Evolutionary conservation across 139 green algal species (phyloP), one percentile per base, ranked within the genome.

Genomic region (Coelastrella sp.): DNA sequence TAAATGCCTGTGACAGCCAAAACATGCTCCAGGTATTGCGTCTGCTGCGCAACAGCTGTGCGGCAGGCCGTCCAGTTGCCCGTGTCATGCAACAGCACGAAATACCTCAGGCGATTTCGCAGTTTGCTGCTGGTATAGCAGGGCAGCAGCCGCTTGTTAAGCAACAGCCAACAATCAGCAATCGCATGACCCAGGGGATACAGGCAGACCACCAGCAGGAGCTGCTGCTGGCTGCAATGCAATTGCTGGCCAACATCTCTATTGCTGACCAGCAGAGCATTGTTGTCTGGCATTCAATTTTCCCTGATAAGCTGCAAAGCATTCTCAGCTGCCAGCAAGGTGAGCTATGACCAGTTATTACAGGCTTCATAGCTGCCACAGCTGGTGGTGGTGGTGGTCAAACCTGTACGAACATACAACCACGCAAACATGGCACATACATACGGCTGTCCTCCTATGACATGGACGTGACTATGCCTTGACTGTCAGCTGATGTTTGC

Each of bases 1-100:
- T 5, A 49, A 5, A 6, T 79, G 73, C 73, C 17, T 27, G 17
- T 49, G 35, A 49, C 35, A 49, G 35, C 35, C 35, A 49, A 49
- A 49, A 72, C 24, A 59, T 72, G 9, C 24, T 86, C n/a, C 5
- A 35, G 56, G 79, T 91, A 11, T 19, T 87, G 80, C 68, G 88
- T 11, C n/a, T 91, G 24, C 70, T 88, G 70, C 88, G 88, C 88
- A 91, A 91, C 68, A 66, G 56, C 24, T 91, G 88, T 79, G 88
- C 88, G 19, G 79, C 66, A 20, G 88, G 78, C 11, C 17, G 22
- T 11, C 10, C 65, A 25, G 88, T 79, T 57, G 88, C 88, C 17
- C 57, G 49, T 15, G 24, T 84, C 22, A 57, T 85, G 35, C 60
- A 57, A 20, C 27, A 49, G 4, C 19, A n/a, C 1, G 10, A 27